phyloP scores from a whole-genome alignment of 2,329 filamentous ascomycete species.

The Clarireedia homoeocarpa region DNA sequence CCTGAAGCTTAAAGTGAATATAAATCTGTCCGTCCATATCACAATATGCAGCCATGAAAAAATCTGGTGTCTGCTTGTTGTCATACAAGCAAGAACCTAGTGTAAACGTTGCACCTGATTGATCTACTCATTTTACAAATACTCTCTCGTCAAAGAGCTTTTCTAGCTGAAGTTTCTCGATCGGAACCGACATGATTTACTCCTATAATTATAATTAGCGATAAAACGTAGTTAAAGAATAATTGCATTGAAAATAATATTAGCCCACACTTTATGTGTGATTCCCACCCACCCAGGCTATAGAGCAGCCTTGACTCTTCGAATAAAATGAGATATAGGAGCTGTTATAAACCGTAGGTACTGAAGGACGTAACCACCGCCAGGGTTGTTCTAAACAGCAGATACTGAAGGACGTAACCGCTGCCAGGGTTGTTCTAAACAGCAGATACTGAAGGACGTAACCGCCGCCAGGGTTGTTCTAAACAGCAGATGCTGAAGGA shows the following conservation, averaged over 20 bases:
- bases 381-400: too few species aligned
- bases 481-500: too few species aligned
- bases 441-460: too few species aligned
- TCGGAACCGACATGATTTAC: not conserved
- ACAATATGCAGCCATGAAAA: too few species aligned
- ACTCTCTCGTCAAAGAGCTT: not conserved
- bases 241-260: not conserved
- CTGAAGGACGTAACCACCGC: too few species aligned
- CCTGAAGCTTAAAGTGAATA: not conserved
- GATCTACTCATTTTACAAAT: not conserved
- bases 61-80: too few species aligned
- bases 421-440: too few species aligned
- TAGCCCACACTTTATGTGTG: not conserved
- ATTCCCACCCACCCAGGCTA: not conserved
- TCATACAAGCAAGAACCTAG: too few species aligned
- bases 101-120: not conserved
- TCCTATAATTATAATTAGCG: not conserved
- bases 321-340: not conserved
- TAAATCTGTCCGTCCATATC: not conserved
- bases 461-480: too few species aligned
- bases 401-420: too few species aligned
- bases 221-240: not conserved
- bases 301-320: constrained; percentile 5
- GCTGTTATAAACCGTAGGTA: not conserved
- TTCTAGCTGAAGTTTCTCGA: not conserved